Conservation (phyloP, 1,139 yeast species). For the Lodderomyces oxycetoniae region DNA sequence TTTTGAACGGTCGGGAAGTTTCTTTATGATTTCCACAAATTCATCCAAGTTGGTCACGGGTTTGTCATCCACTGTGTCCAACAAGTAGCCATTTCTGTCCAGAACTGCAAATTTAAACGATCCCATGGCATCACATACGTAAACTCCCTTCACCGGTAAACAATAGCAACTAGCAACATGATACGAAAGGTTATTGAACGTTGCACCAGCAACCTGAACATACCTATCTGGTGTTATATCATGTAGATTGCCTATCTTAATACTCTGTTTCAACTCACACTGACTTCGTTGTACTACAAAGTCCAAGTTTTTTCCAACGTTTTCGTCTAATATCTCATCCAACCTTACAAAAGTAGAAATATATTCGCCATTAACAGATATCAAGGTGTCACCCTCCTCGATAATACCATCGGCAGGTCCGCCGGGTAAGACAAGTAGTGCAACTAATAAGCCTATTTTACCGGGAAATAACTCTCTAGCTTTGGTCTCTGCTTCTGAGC, state of each 20-base stretch:
- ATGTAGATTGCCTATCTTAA: constrained; percentile 72
- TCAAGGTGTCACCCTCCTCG: constrained; percentile 81
- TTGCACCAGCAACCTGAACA: constrained; percentile 81
- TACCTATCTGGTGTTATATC: constrained; percentile 76
- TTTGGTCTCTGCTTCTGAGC: constrained; percentile 64
- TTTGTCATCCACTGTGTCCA: constrained; percentile 72
- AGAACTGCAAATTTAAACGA: constrained; percentile 62
- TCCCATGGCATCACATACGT: constrained; percentile 71
- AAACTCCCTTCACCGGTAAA: constrained; percentile 81
- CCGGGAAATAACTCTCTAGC: constrained; percentile 71
- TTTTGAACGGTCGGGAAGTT: constrained; percentile 70
- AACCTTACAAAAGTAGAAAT: constrained; percentile 72
- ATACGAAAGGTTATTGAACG: constrained; percentile 79
- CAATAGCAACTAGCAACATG: constrained; percentile 85
- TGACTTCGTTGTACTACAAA: constrained; percentile 75
- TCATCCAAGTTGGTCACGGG: constrained; percentile 70
- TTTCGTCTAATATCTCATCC: constrained; percentile 77
- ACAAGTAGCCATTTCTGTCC: constrained; percentile 63
- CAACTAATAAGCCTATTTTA: constrained; percentile 77
- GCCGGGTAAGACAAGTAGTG: constrained; percentile 75
- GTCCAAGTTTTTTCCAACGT: constrained; percentile 56
- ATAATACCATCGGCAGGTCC: constrained; percentile 79
- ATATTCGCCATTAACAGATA: constrained; percentile 63
- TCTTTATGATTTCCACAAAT: constrained; percentile 72
- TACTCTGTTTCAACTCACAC: constrained; percentile 43